phyloP scores from a whole-genome alignment of 2,329 filamentous ascomycete genomes.

The Pseudogymnoascus destructans region DNA sequence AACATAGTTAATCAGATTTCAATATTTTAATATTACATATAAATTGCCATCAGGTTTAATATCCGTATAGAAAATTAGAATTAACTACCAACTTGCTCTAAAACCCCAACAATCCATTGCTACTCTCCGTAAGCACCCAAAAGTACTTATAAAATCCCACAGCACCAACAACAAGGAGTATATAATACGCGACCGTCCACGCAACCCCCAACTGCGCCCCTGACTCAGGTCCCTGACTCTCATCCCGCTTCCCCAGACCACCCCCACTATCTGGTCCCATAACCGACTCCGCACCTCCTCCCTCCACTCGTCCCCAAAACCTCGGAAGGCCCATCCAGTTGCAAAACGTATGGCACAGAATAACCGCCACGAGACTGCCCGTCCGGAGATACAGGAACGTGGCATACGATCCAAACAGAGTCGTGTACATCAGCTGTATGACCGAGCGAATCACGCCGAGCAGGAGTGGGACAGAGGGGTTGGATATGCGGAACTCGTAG shows the following conservation, averaged over 20 bases:
- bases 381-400: conserved; percentile 81
- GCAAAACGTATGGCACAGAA: conserved; percentile 75
- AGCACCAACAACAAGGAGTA: conserved; percentile 58
- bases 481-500: conserved; percentile 79
- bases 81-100: not conserved
- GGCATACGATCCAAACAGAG: conserved; percentile 84
- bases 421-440: conserved; percentile 82
- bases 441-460: conserved; percentile 57
- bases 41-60: not conserved
- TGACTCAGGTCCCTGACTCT: conserved; percentile 20
- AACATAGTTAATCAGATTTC: no score
- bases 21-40: not conserved
- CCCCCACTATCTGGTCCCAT: conserved; percentile 20
- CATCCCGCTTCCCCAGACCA: conserved; percentile 30
- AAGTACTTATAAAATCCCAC: conserved; percentile 57
- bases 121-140: conserved; percentile 58
- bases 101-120: conserved; percentile 33
- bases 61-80: not conserved
- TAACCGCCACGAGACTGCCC: conserved; percentile 63
- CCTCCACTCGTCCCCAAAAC: conserved; percentile 66
- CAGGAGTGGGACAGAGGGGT: conserved; percentile 53
- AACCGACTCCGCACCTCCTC: conserved; percentile 20
- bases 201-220: conserved; percentile 27
- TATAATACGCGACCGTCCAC: conserved; percentile 73
- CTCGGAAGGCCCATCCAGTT: conserved; percentile 85